Conservation (phyloP, 441 rosid species). For the Brassica hybrid region DNA sequence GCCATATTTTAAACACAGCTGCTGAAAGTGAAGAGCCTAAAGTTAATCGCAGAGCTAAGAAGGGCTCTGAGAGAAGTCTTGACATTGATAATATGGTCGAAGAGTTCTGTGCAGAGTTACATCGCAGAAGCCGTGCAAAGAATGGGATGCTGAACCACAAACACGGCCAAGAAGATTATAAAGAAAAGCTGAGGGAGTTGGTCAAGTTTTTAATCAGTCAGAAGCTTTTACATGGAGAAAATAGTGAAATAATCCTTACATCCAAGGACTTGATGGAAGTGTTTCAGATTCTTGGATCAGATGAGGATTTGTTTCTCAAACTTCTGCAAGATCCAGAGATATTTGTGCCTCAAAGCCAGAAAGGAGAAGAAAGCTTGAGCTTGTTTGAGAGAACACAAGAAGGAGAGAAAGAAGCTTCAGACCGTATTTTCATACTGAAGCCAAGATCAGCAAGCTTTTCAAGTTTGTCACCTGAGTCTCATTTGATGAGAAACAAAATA, state of each 20-base stretch:
- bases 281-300: constrained; percentile 75
- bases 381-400: constrained; percentile 47
- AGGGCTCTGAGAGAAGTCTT: constrained; percentile 42
- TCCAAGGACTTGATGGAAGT: constrained; percentile 81
- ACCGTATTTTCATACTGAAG: constrained; percentile 79
- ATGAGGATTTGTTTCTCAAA: constrained; percentile 75
- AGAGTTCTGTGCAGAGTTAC: constrained; percentile 65
- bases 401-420: constrained; percentile 55
- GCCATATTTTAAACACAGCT: constrained; percentile 46
- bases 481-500: constrained; percentile 45
- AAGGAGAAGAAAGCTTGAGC: constrained; percentile 51
- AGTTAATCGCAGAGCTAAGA: constrained; percentile 38
- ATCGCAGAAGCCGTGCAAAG: constrained; percentile 53
- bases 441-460: constrained; percentile 58
- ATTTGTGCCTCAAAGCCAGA: constrained; percentile 51
- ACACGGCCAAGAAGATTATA: constrained; percentile 45
- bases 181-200: constrained; percentile 76
- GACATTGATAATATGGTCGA: constrained; percentile 68
- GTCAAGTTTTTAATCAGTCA: constrained; percentile 72
- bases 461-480: constrained; percentile 53
- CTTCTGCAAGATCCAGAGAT: constrained; percentile 80
- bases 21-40: constrained; percentile 49
- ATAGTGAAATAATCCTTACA: constrained; percentile 53
- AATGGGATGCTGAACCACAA: constrained; percentile 48
- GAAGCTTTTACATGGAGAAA: constrained; percentile 61